Evolutionary conservation across 352 stramenopile species (phyloP).

Genomic region (Phytophthora sansomeana): DNA sequence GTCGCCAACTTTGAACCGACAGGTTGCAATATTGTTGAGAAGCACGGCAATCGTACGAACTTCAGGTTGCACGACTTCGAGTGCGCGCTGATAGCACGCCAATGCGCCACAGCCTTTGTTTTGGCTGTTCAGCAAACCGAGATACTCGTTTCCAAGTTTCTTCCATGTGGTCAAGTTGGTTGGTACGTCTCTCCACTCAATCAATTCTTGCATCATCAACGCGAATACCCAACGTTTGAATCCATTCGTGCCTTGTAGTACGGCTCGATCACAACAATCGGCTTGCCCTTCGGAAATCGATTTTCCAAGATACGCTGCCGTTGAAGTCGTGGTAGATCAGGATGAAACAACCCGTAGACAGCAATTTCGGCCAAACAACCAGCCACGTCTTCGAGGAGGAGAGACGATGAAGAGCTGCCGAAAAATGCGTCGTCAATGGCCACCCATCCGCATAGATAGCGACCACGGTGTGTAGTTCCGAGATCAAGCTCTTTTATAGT

Average conservation of each 20-base stretch:
- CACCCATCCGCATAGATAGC: constrained; percentile 44
- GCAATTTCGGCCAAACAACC: constrained; percentile 39
- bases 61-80: constrained; percentile 17
- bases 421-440: constrained; percentile 43
- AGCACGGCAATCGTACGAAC: constrained; percentile 20
- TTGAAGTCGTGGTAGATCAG: constrained; percentile 15
- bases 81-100: constrained; percentile 29
- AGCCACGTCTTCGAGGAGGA: constrained; percentile 42
- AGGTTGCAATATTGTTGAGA: constrained; percentile 31
- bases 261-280: constrained; percentile 34
- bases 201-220: constrained; percentile 30
- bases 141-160: constrained; percentile 39
- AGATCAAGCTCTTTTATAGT: constrained; percentile 30
- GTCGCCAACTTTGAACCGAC: constrained; percentile 29
- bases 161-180: constrained; percentile 32
- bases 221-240: constrained; percentile 24
- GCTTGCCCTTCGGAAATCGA: constrained; percentile 32
- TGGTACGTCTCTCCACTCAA: constrained; percentile 26
- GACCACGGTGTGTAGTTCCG: constrained; percentile 36
- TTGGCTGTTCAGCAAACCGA: constrained; percentile 14
- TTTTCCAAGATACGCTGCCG: constrained; percentile 14
- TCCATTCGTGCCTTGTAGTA: constrained; percentile 45
- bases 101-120: constrained; percentile 25
- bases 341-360: constrained; percentile 32
- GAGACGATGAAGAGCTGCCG: constrained; percentile 18